Conservation (phyloP, 495 filamentous ascomycete genomes). For the Aspergillus carlsbadensis region DNA sequence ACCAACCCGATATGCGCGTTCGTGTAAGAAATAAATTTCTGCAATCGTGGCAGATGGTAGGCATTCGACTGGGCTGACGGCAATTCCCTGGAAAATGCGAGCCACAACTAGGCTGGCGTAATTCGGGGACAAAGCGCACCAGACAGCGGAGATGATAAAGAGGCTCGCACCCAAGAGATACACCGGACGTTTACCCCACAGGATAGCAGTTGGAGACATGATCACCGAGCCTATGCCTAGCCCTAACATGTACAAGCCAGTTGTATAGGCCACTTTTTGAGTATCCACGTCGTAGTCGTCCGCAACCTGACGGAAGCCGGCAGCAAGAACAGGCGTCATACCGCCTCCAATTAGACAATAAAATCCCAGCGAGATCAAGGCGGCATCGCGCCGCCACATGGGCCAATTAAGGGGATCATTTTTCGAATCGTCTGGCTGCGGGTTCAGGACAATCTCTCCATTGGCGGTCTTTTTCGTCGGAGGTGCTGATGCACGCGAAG, state of each 20-base stretch:
- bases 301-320: constrained; percentile 84
- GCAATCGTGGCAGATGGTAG: constrained; percentile 92
- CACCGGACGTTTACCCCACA: constrained; percentile 88
- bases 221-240: constrained; percentile 82
- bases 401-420: constrained; percentile 98
- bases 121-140: constrained; percentile 82
- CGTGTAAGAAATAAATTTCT: constrained; percentile 95
- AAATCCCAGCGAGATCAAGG: constrained; percentile 80
- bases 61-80: constrained; percentile 90
- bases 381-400: constrained; percentile 74
- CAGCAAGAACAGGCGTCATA: constrained; percentile 88
- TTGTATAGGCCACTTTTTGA: constrained; percentile 80
- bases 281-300: constrained; percentile 66
- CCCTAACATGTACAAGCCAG: constrained; percentile 94
- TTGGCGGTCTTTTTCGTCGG: constrained; percentile 75
- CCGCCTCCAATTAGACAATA: constrained; percentile 93
- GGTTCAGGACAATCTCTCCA: constrained; percentile 84
- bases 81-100: constrained; percentile 81
- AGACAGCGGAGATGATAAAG: constrained; percentile 75
- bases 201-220: constrained; percentile 85
- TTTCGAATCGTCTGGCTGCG: constrained; percentile 84
- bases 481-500: constrained; percentile 33
- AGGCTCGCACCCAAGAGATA: constrained; percentile 77
- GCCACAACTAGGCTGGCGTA: constrained; percentile 80
- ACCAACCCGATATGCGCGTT: constrained; percentile 91